Evolutionary conservation across 768 basidiomycete genomes (phyloP), one percentile per base, ranked within the genome.

Genomic region (Rhizopogon roseolus): DNA sequence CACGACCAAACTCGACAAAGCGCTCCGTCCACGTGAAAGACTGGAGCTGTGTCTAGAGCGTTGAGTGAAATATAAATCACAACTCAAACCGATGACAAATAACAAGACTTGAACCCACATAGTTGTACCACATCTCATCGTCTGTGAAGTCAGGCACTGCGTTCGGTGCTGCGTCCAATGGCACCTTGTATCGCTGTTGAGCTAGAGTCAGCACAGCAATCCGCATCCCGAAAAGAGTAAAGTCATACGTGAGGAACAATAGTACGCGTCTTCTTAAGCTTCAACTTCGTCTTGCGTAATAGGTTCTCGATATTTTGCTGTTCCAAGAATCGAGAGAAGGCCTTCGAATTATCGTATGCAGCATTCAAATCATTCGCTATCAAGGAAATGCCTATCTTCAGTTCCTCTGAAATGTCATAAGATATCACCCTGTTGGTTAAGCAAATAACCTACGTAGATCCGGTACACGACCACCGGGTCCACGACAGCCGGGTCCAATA

Each of bases 211-310:
- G 29, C 25, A n/a, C 8, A 10, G 42, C 32, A 17, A 41, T 49
- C 25, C 7, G 27, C 17, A 36, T 10, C 25, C 49, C 16, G 49
- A 25, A 4, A 36, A 28, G 53, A 49, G 45, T 4, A 55, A 34
- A 42, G 4, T 64, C 73, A 49, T 49, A 78, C 76, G 41, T 73
- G 74, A 29, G 76, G 73, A 27, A 76, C 58, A 28, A 78, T 70
- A 57, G 54, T 74, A 68, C 61, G 62, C 43, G 25, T 57, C 17
- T 48, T 60, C 62, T 58, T 70, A 44, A 54, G 43, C 46, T 50
- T 64, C 39, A 62, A 62, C 50, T 46, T 66, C 19, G 34, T 38
- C 44, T 63, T 51, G 57, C 60, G 39, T 42, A 64, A 37, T 59
- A 62, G 29, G 4, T 55, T 41, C 10, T 62, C 51, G 3, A 70